Percentiles rank a stretch among this genome's conserved stretches.
Conservation (phyloP, 2,329 filamentous ascomycete genomes). For the Alternaria atra region DNA sequence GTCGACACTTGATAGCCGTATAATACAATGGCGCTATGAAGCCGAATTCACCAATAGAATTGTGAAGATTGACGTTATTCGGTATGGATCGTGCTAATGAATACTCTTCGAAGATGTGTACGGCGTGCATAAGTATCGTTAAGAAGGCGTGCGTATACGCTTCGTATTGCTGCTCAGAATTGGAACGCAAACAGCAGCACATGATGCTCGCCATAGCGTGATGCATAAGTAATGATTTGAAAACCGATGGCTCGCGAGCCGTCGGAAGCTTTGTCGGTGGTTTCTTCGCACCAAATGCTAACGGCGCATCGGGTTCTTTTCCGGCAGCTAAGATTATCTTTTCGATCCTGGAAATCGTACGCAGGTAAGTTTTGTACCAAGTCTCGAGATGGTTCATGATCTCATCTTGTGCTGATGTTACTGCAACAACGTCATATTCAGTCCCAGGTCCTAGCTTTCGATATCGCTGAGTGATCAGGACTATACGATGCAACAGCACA, state of each 20-base stretch:
- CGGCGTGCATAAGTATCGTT: slow-evolving; percentile 17
- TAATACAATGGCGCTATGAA: slow-evolving; percentile 9
- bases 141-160: slow-evolving; percentile 19
- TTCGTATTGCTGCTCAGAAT: slow-evolving; percentile 33
- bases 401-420: neutral
- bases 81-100: neutral
- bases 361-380: slow-evolving; percentile 7
- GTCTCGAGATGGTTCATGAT: neutral
- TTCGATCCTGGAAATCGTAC: neutral
- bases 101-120: slow-evolving; percentile 1
- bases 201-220: slow-evolving; percentile 32
- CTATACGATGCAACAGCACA: slow-evolving; percentile 9
- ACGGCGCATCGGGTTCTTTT: neutral
- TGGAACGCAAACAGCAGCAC: slow-evolving; percentile 12
- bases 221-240: slow-evolving; percentile 23
- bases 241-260: neutral
- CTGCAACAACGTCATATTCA: neutral
- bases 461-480: slow-evolving; percentile 3
- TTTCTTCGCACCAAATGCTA: slow-evolving; percentile 1
- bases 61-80: slow-evolving; percentile 4
- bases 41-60: slow-evolving; percentile 29
- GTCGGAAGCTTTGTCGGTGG: neutral
- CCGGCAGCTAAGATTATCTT: neutral
- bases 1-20: slow-evolving; percentile 59
- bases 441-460: neutral